Evolutionary conservation across 208 protist species (phyloP).

Genomic region (Wallacemonas sp.): DNA sequence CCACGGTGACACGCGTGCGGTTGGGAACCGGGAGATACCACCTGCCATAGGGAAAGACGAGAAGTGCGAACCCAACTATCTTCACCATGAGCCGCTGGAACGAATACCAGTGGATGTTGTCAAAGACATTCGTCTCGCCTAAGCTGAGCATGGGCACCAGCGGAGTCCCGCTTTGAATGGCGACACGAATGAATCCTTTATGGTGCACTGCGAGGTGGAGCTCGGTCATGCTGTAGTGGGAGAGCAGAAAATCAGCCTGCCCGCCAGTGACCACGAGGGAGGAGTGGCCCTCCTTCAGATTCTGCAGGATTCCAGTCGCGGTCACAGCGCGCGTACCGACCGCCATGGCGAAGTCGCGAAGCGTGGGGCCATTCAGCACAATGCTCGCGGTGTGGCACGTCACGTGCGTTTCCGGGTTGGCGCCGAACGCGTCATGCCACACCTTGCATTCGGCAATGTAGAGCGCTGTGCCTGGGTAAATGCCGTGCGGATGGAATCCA

Average conservation of each 20-base stretch:
- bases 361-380: slow-evolving; percentile 1
- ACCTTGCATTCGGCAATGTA: neutral
- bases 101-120: slow-evolving; percentile 16
- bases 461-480: neutral
- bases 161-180: slow-evolving; percentile 13
- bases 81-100: slow-evolving; percentile 16
- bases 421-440: neutral
- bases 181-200: slow-evolving; percentile 25
- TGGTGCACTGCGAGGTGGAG: slow-evolving; percentile 15
- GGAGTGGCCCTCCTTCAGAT: slow-evolving; percentile 7
- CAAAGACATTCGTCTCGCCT: slow-evolving; percentile 22
- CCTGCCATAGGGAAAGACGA: slow-evolving; percentile 19
- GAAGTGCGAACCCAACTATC: slow-evolving; percentile 17
- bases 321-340: slow-evolving; percentile 9
- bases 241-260: slow-evolving; percentile 24
- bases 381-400: slow-evolving; percentile 13
- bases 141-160: slow-evolving; percentile 25
- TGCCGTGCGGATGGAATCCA: slow-evolving; percentile 11
- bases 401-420: neutral
- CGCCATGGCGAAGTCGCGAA: slow-evolving; percentile 15
- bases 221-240: neutral
- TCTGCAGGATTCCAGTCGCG: neutral
- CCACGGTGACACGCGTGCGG: neutral
- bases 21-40: slow-evolving; percentile 17
- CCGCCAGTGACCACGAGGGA: slow-evolving; percentile 23